Conservation (phyloP, 2,329 filamentous ascomycete species). For the Teratosphaeriaceae sp. region DNA sequence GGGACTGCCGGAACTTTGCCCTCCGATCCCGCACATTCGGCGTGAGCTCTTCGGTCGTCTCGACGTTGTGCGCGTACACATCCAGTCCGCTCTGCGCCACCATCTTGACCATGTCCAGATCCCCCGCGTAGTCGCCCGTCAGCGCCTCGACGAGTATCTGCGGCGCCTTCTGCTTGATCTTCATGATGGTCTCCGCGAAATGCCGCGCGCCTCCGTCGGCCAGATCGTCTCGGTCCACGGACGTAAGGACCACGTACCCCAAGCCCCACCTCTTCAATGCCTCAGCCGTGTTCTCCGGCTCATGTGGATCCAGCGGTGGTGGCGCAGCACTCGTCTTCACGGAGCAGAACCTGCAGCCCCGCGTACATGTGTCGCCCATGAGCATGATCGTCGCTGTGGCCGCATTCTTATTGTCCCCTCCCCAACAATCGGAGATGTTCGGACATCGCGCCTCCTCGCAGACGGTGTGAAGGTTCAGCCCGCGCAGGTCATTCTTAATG, state of each 20-base stretch:
- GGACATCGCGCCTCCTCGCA: constrained; percentile 97
- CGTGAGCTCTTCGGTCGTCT: constrained; percentile 87
- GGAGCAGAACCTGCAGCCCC: constrained; percentile 93
- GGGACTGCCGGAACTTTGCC: constrained; percentile 80
- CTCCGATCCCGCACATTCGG: constrained; percentile 84
- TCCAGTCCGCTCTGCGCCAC: constrained; percentile 86
- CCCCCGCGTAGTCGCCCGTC: constrained; percentile 80
- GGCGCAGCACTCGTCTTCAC: constrained; percentile 79
- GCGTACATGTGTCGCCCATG: constrained; percentile 97
- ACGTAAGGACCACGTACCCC: constrained; percentile 92
- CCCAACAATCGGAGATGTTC: constrained; percentile 98
- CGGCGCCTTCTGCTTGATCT: constrained; percentile 71
- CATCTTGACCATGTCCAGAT: constrained; percentile 77
- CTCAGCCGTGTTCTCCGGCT: constrained; percentile 95
- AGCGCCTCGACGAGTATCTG: constrained; percentile 74
- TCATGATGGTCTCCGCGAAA: constrained; percentile 88
- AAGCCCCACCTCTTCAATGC: constrained; percentile 87
- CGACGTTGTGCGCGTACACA: constrained; percentile 95
- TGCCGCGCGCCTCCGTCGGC: constrained; percentile 81
- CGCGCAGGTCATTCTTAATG: constrained; percentile 88
- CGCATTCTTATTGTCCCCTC: constrained; percentile 76
- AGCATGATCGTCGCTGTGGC: constrained; percentile 99
- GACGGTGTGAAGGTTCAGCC: constrained; percentile 85
- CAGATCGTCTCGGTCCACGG: constrained; percentile 88
- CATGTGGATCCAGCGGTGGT: constrained; percentile 84